Conservation (phyloP, 192 early-diverging fungal genomes). For the Paraglomus occultum region DNA sequence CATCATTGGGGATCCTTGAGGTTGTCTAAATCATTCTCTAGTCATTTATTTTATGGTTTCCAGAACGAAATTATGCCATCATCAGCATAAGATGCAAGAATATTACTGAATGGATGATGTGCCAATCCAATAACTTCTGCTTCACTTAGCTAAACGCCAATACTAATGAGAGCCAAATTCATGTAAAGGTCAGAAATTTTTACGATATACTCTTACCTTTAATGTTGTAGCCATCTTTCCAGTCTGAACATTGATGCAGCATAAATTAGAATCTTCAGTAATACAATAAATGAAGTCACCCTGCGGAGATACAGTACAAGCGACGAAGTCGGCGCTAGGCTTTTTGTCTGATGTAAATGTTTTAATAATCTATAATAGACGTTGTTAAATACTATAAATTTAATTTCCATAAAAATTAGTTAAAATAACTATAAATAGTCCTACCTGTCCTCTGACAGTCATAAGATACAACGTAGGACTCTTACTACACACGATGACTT, state of each 20-base stretch:
- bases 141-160: conserved; percentile 50
- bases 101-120: conserved; percentile 83
- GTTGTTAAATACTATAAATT: not conserved
- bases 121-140: conserved; percentile 75
- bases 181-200: not conserved
- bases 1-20: no score
- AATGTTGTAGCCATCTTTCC: conserved; percentile 47
- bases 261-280: conserved; percentile 64
- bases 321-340: conserved; percentile 49
- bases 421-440: not conserved
- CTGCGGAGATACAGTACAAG: conserved; percentile 64
- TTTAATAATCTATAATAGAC: conserved; percentile 35
- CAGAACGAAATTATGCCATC: conserved; percentile 63
- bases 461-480: conserved; percentile 73
- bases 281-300: conserved; percentile 83
- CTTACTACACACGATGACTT: conserved; percentile 78
- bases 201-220: conserved; percentile 38
- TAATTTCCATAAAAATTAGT: not conserved
- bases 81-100: conserved; percentile 65
- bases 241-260: conserved; percentile 65
- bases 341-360: conserved; percentile 50
- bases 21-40: no score
- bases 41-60: conserved; percentile 43
- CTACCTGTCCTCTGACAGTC: conserved; percentile 54
- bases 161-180: not conserved